Conservation (phyloP, 352 stramenopile genomes). For the Globisporangium cederbergense region DNA sequence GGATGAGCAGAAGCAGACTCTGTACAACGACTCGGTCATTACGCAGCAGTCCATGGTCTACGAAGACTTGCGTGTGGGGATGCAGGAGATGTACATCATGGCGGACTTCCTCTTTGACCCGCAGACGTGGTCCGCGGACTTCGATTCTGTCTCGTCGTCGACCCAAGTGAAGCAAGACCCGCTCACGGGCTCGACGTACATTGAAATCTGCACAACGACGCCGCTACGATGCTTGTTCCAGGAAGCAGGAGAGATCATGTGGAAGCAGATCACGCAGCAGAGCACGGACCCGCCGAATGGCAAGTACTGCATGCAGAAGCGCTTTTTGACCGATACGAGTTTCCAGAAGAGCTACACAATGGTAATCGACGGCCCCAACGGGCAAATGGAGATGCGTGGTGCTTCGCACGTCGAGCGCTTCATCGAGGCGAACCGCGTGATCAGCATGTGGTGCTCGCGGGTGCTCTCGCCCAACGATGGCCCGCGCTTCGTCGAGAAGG, state of each 20-base stretch:
- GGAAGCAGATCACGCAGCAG: slow-evolving; percentile 12
- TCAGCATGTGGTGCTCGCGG: slow-evolving; percentile 6
- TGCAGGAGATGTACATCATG: slow-evolving; percentile 15
- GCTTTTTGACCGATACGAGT: slow-evolving; percentile 1
- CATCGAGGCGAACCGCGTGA: slow-evolving; percentile 8
- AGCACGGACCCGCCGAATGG: slow-evolving; percentile 16
- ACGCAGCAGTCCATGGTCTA: slow-evolving; percentile 11
- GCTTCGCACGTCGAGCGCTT: slow-evolving; percentile 9
- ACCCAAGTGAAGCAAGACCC: slow-evolving; percentile 10
- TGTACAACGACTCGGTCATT: slow-evolving; percentile 7
- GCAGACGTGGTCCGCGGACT: background rate
- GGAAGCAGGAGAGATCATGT: slow-evolving; percentile 6
- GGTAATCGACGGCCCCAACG: slow-evolving; percentile 10
- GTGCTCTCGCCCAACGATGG: slow-evolving; percentile 1
- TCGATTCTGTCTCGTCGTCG: slow-evolving; percentile 4
- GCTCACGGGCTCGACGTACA: background rate
- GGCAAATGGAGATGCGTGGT: slow-evolving; percentile 8
- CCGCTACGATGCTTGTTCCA: slow-evolving; percentile 6
- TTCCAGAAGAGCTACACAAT: slow-evolving; percentile 21
- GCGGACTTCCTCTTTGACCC: slow-evolving; percentile 13
- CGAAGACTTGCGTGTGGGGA: background rate
- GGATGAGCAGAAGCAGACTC: slow-evolving; percentile 4
- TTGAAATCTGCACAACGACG: slow-evolving; percentile 14
- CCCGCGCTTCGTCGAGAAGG: slow-evolving; percentile 12
- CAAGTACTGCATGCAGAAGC: slow-evolving; percentile 9